Percentiles rank a stretch among this genome's conserved stretches.
Conservation (phyloP, 176 grass and related monocot species). For the Musa itinerans region DNA sequence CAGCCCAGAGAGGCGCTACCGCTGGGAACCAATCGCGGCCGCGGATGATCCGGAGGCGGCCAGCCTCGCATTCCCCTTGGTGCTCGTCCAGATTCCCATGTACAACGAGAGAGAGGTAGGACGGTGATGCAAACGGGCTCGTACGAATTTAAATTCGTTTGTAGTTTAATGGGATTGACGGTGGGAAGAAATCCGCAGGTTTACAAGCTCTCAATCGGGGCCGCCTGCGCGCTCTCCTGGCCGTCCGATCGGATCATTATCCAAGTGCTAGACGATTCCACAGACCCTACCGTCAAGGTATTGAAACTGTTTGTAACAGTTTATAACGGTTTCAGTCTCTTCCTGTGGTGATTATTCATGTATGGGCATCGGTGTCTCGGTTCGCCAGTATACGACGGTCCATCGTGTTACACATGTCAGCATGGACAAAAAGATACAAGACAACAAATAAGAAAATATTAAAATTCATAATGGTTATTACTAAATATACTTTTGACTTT, state of each 20-base stretch:
- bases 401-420: no score
- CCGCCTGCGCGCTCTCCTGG: conserved; percentile 68
- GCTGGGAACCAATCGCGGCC: conserved; percentile 30
- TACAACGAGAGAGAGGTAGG: conserved; percentile 87
- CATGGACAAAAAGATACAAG: no score
- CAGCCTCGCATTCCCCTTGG: conserved; percentile 48
- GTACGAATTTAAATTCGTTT: not conserved
- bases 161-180: not conserved
- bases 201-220: conserved; percentile 85
- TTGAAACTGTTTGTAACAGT: not conserved
- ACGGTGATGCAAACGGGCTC: no score
- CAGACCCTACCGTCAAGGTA: conserved; percentile 83
- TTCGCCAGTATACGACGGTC: no score
- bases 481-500: no score
- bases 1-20: conserved; percentile 38
- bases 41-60: conserved; percentile 30
- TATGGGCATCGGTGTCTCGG: no score
- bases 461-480: no score
- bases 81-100: conserved; percentile 99
- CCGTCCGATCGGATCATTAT: conserved; percentile 83
- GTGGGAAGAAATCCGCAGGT: conserved; percentile 34
- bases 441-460: no score
- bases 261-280: conserved; percentile 89
- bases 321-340: no score
- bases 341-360: no score